phyloP scores from a whole-genome alignment of 768 basidiomycete genomes.

The Candolleomyces efflorescens region DNA sequence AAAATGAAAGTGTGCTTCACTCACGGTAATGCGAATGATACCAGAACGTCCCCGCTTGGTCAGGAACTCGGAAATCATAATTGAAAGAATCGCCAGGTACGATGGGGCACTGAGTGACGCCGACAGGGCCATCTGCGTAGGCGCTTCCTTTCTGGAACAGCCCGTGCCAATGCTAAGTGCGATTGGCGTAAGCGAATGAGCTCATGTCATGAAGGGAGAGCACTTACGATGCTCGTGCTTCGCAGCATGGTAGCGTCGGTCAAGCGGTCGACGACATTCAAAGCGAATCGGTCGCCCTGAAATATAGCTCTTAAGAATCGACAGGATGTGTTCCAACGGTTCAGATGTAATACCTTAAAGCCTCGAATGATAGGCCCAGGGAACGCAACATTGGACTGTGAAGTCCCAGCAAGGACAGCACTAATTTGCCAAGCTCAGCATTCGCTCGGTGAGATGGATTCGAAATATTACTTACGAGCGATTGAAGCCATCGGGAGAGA shows the following conservation, averaged over 20 bases:
- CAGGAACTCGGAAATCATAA: constrained; percentile 30
- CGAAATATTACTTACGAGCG: constrained; percentile 2
- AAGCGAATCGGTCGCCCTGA: constrained; percentile 33
- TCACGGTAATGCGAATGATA: constrained; percentile 19
- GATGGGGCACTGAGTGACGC: constrained; percentile 41
- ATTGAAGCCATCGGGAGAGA: constrained; percentile 18
- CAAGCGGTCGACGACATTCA: constrained; percentile 45
- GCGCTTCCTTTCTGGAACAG: constrained; percentile 30
- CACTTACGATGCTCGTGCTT: constrained; percentile 44
- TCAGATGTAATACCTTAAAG: constrained; percentile 17
- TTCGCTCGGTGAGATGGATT: background rate
- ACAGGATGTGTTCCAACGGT: no score
- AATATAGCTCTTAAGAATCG: background rate
- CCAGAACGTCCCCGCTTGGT: constrained; percentile 46
- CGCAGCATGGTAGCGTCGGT: constrained; percentile 43
- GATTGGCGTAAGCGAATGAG: no score
- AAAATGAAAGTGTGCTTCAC: background rate
- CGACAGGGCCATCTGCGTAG: constrained; percentile 36
- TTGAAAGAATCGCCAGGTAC: constrained; percentile 32
- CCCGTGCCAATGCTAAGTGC: constrained; percentile 43
- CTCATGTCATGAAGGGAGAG: background rate
- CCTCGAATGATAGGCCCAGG: constrained; percentile 23
- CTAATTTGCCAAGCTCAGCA: background rate
- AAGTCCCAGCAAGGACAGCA: constrained; percentile 8
- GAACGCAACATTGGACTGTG: constrained; percentile 1